Evolutionary conservation across 441 rosid species (phyloP).

Genomic region (Codiaeum variegatum): DNA sequence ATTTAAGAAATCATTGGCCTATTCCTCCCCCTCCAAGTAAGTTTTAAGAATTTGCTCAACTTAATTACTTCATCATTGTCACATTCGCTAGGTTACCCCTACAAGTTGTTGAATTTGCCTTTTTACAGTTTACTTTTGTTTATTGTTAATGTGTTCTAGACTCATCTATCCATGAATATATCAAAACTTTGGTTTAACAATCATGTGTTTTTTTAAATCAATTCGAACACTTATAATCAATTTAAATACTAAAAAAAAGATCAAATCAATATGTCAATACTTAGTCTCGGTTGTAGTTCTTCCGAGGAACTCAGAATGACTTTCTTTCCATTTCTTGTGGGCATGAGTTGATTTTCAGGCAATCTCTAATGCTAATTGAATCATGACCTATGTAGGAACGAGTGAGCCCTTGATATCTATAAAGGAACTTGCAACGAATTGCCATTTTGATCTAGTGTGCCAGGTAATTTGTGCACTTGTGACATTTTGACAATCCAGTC

Average conservation of each 20-base stretch:
- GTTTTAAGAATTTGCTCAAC: neutral
- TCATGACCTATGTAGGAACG: neutral
- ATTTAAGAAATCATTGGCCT: neutral
- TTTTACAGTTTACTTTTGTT: neutral
- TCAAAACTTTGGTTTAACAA: neutral
- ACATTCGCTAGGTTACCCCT: neutral
- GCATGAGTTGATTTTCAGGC: neutral
- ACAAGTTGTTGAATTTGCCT: neutral
- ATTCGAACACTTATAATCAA: no score
- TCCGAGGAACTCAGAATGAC: neutral
- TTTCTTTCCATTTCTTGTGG: neutral
- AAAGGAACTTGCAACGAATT: neutral
- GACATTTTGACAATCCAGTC: neutral
- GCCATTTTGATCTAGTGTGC: slow-evolving; percentile 24
- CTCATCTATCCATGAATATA: neutral
- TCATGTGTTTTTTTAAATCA: no score
- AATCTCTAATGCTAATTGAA: neutral
- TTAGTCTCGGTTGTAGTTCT: neutral
- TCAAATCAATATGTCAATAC: no score
- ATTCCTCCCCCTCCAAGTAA: neutral
- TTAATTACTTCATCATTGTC: neutral
- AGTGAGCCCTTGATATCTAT: slow-evolving; percentile 4
- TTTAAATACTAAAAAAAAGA: no score
- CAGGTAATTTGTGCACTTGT: slow-evolving; percentile 18
- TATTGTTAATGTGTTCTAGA: neutral